These are phyloP conservation scores for Trichopus zeylanicus DNA, from an alignment of 116 monocot genomes.

Conservation along the genomic window DNA sequence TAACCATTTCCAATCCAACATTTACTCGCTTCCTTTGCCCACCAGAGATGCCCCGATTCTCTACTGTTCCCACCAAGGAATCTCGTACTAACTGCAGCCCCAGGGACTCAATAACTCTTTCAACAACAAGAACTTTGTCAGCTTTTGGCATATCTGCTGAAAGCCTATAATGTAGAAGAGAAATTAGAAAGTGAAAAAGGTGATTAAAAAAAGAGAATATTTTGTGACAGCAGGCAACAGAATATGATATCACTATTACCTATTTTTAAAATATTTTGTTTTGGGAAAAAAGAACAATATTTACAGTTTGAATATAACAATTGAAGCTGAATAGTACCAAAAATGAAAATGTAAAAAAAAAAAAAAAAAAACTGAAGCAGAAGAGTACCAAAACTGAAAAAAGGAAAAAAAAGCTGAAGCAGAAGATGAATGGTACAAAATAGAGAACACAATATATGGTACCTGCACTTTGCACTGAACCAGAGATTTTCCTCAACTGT, in stretches of 20 bases:
- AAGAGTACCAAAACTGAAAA: too few species aligned
- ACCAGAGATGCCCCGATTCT: slow-evolving; percentile 96
- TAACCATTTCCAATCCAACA: slow-evolving; percentile 98
- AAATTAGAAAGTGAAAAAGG: not conserved
- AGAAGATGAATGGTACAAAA: not conserved
- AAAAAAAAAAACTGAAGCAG: too few species aligned
- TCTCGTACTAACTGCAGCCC: slow-evolving; percentile 82
- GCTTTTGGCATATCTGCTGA: slow-evolving; percentile 81
- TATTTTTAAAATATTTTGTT: not conserved
- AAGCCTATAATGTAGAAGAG: slow-evolving; percentile 43
- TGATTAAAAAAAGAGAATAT: too few species aligned
- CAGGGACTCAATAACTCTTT: slow-evolving; percentile 94
- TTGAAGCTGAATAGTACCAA: too few species aligned
- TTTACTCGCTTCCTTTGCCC: slow-evolving; percentile 97
- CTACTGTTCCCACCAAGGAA: slow-evolving; percentile 97
- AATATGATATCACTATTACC: not conserved
- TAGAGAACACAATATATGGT: slow-evolving; percentile 1
- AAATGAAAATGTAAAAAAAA: too few species aligned
- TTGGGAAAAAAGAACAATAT: not conserved
- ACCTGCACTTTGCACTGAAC: slow-evolving; percentile 99
- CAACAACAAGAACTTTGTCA: slow-evolving; percentile 94
- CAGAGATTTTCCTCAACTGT: slow-evolving; percentile 99
- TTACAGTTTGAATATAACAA: not conserved
- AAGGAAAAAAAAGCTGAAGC: too few species aligned
- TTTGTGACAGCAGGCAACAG: too few species aligned